A percentile compares a stretch with the other conserved stretches of the same genome.
Evolutionary conservation across 2,329 filamentous ascomycete species (phyloP).

Genomic region (Diaporthe eres): DNA sequence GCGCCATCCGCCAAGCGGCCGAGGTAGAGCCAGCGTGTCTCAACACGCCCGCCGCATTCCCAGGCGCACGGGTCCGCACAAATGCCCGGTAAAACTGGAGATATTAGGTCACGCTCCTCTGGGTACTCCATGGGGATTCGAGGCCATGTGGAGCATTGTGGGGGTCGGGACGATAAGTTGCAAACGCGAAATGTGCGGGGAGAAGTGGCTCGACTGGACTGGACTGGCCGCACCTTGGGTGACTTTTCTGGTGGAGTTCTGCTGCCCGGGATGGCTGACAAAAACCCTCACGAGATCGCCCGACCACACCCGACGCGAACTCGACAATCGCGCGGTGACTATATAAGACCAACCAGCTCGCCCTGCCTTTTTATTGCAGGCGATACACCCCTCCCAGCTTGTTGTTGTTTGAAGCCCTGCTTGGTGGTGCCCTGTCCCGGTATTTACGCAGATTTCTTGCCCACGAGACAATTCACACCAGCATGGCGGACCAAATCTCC

Average conservation of each 20-base stretch:
- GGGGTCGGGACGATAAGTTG: slow-evolving; percentile 2
- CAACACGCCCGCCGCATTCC: slow-evolving; percentile 6
- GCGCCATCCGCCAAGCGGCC: slow-evolving; percentile 30
- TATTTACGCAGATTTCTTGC: not conserved
- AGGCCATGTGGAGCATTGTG: slow-evolving; percentile 25
- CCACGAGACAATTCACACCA: slow-evolving; percentile 18
- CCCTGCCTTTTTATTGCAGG: not conserved
- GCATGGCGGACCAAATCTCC: slow-evolving; percentile 42
- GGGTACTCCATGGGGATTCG: slow-evolving; percentile 24
- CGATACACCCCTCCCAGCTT: slow-evolving; percentile 5
- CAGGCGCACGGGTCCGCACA: not conserved
- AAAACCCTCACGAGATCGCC: not conserved
- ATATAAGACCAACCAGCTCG: slow-evolving; percentile 7
- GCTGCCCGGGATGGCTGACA: slow-evolving; percentile 9
- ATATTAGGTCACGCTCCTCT: slow-evolving; percentile 25
- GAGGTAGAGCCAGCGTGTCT: slow-evolving; percentile 29
- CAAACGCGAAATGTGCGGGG: slow-evolving; percentile 21
- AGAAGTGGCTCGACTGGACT: slow-evolving; percentile 16
- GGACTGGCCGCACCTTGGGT: slow-evolving; percentile 4
- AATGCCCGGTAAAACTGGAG: slow-evolving; percentile 15
- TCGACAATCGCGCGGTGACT: not conserved
- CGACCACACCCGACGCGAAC: slow-evolving; percentile 10
- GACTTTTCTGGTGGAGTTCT: slow-evolving; percentile 3
- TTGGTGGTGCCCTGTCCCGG: slow-evolving; percentile 7
- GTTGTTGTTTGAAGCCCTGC: slow-evolving; percentile 17